These are phyloP conservation scores for Rhodotorula sp. DNA, from an alignment of 1,284 basidiomycete species.

Conservation along the genomic window DNA sequence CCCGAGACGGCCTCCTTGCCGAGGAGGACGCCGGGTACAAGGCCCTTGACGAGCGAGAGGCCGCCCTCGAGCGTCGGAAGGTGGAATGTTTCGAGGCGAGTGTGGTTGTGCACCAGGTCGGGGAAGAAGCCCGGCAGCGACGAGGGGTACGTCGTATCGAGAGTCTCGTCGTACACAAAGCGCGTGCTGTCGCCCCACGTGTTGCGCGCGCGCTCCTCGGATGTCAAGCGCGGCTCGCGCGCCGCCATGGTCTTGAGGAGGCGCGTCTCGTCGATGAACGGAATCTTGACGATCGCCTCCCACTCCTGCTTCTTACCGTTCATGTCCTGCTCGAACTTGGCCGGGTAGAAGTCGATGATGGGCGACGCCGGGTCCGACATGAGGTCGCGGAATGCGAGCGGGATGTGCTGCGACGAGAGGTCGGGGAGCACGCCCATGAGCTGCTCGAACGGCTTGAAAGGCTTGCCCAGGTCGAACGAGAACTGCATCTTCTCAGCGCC, in stretches of 20 bases:
- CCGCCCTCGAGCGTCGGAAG: constrained; percentile 82
- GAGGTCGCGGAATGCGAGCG: constrained; percentile 81
- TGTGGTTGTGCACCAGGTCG: constrained; percentile 77
- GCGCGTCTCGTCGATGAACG: constrained; percentile 87
- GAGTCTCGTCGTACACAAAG: constrained; percentile 67
- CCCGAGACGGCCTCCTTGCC: constrained; percentile 87
- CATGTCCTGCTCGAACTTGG: constrained; percentile 85
- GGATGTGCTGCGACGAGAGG: constrained; percentile 85
- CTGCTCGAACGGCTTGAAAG: constrained; percentile 94
- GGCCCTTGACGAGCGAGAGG: constrained; percentile 78
- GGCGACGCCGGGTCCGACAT: constrained; percentile 85
- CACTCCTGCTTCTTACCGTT: constrained; percentile 99
- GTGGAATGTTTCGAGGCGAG: constrained; percentile 71
- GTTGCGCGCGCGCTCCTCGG: constrained; percentile 78
- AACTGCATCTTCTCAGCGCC: constrained; percentile 78
- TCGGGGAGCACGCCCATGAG: constrained; percentile 96
- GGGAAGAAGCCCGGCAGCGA: constrained; percentile 95
- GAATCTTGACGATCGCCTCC: constrained; percentile 99
- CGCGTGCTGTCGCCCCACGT: constrained; percentile 73
- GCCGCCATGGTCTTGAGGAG: constrained; percentile 81
- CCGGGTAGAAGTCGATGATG: constrained; percentile 93
- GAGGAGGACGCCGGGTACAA: constrained; percentile 84
- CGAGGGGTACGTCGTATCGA: constrained; percentile 73
- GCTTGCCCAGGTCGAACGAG: constrained; percentile 79
- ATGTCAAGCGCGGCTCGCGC: constrained; percentile 72